Conservation (phyloP, 495 filamentous ascomycete genomes). For the Daldinia grandis region DNA sequence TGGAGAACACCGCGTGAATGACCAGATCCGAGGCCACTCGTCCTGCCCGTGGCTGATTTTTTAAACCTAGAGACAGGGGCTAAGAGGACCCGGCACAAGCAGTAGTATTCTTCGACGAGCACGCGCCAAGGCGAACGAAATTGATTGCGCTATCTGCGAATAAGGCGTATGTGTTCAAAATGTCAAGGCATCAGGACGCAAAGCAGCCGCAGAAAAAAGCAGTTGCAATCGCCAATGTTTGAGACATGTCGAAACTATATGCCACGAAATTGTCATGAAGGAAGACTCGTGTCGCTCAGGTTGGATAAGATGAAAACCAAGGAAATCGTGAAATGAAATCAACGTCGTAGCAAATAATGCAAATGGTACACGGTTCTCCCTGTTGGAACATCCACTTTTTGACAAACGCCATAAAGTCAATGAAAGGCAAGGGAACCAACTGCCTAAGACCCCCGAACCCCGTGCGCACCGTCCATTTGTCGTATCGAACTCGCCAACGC, state of each 20-base stretch:
- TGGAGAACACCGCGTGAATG: neutral
- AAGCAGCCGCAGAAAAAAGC: constrained; percentile 23
- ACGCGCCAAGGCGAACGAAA: constrained; percentile 26
- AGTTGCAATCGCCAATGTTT: constrained; percentile 20
- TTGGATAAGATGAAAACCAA: constrained; percentile 11
- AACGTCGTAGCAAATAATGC: constrained; percentile 40
- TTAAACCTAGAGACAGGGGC: neutral
- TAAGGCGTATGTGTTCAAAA: constrained; percentile 21
- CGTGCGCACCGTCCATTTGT: constrained; percentile 27
- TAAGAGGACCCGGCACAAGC: constrained; percentile 12
- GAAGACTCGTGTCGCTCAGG: constrained; percentile 18
- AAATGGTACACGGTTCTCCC: constrained; percentile 32
- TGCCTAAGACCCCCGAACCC: constrained; percentile 24
- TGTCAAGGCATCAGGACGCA: constrained; percentile 21
- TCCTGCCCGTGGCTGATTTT: neutral
- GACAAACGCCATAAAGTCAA: constrained; percentile 27
- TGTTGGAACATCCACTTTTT: constrained; percentile 28
- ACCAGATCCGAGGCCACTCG: neutral
- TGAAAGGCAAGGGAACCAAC: constrained; percentile 23
- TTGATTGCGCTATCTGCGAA: constrained; percentile 15
- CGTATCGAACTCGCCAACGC: constrained; percentile 39
- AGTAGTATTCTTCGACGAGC: constrained; percentile 32
- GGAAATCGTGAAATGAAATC: constrained; percentile 37
- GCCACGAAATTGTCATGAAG: constrained; percentile 16
- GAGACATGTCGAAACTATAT: constrained; percentile 28